Evolutionary conservation across 2,329 filamentous ascomycete genomes (phyloP), one percentile per base, ranked within the genome.

Genomic region (Hirsutella minnesotensis): DNA sequence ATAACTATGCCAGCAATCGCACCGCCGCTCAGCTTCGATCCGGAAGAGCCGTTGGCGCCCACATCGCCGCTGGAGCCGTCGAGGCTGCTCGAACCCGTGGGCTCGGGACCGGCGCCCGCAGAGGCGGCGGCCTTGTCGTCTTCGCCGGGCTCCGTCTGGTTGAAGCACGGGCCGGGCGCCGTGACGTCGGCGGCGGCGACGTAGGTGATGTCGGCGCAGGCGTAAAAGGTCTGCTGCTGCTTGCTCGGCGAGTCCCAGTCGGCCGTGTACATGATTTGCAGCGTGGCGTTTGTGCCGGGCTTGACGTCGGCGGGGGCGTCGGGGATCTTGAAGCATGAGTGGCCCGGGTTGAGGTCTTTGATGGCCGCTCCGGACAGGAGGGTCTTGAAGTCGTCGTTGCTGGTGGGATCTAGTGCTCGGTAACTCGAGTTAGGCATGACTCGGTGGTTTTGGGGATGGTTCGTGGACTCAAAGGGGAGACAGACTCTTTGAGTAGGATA

Each of bases 401-500:
- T 56, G 21, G 56, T 50, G 21, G 64, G 67, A 42, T 69, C 64
- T 67, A 10, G 16, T n/a, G n/a, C n/a, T n/a, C n/a, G n/a, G n/a
- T n/a, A n/a, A n/a, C n/a, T n/a, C n/a, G n/a, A n/a, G n/a, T n/a
- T n/a, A n/a, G n/a, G n/a, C n/a, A n/a, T n/a, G n/a, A n/a, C n/a
- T n/a, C n/a, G n/a, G n/a, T 12, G 8, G 15, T 15, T 18, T 9
- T 16, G 15, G 3, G 33, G 16, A 18, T 19, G 18, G 2, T 3
- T n/a, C 33, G 1, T 2, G 9, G 30, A 4, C 16, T 10, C 16
- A 12, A 5, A 18, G 22, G 4, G 4, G 7, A 27, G 12, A 36
- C 63, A 42, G 53, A 73, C 72, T 58, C 44, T 70, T 65, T n/a
- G 55, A 57, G 41, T 70, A 68, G 0, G 74, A 70, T 42, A 78